These are phyloP conservation scores for Fusarium siculi DNA, from an alignment of 2,329 filamentous ascomycete genomes.

Conservation along the genomic window DNA sequence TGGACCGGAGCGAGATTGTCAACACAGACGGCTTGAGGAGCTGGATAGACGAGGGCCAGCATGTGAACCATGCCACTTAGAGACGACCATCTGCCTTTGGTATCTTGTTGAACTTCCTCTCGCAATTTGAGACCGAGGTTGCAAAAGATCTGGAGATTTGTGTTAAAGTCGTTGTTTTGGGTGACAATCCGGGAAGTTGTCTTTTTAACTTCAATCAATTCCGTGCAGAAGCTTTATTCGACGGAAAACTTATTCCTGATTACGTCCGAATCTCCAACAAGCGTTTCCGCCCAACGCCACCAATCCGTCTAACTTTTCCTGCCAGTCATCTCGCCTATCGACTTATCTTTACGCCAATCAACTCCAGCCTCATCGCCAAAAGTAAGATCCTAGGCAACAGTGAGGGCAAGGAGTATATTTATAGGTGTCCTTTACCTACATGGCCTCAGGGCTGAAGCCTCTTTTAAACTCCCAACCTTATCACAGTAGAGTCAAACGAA, in stretches of 20 bases:
- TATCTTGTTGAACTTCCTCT: too few relatives aligned
- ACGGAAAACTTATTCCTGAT: not conserved
- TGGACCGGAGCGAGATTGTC: constrained; percentile 1
- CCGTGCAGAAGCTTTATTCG: too few relatives aligned
- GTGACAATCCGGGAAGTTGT: too few relatives aligned
- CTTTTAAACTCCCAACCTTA: not conserved
- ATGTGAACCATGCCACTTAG: not conserved
- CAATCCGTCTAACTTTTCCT: not conserved
- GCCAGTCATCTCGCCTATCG: not conserved
- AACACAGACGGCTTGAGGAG: not conserved
- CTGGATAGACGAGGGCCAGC: constrained; percentile 5
- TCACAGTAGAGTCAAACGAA: not conserved
- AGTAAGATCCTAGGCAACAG: too few relatives aligned
- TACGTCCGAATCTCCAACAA: not conserved
- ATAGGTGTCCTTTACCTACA: too few relatives aligned
- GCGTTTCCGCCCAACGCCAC: not conserved
- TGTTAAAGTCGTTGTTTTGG: too few relatives aligned
- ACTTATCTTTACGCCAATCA: too few relatives aligned
- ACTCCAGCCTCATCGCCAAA: too few relatives aligned
- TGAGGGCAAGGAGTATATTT: too few relatives aligned
- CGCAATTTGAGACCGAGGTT: not conserved
- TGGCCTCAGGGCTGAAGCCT: not conserved
- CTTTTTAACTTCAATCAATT: too few relatives aligned
- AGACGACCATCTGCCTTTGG: too few relatives aligned
- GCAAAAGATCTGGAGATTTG: not conserved